A percentile compares a stretch with the other conserved stretches of the same genome.
phyloP scores from a whole-genome alignment of 257 asterid species.

The Capsicum rhomboideum region DNA sequence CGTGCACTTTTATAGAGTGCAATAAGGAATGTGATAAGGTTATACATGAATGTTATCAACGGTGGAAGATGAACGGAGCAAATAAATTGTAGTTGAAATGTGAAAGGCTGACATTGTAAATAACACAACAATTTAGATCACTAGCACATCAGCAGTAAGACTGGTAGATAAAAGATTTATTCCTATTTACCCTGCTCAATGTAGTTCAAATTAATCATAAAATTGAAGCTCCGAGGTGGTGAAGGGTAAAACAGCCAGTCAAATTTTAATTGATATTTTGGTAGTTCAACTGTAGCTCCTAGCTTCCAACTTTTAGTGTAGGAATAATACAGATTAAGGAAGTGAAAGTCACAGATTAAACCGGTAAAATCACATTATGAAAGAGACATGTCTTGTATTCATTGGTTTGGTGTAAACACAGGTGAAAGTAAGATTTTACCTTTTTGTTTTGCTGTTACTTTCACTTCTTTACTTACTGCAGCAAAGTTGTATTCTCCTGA shows the following conservation, averaged over 20 bases:
- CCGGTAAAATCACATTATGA: too few relatives aligned
- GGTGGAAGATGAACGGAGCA: not conserved
- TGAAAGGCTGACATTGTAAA: not conserved
- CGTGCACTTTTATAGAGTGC: not conserved
- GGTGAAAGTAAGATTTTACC: not conserved
- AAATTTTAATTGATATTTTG: not conserved
- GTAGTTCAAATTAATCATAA: not conserved
- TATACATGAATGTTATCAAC: not conserved
- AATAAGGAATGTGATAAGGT: not conserved
- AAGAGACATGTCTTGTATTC: not conserved
- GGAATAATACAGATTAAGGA: too few relatives aligned
- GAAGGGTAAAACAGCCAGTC: not conserved
- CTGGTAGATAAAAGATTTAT: not conserved
- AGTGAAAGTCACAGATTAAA: too few relatives aligned
- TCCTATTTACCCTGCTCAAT: not conserved
- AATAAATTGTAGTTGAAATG: not conserved
- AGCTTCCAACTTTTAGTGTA: too few relatives aligned
- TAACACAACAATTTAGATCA: not conserved
- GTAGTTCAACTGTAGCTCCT: not conserved
- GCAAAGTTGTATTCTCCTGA: not conserved
- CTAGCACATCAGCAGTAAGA: not conserved
- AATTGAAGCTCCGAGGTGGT: not conserved
- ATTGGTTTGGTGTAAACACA: not conserved
- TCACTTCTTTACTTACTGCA: not conserved
- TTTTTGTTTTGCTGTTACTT: not conserved